phyloP scores from a whole-genome alignment of 345 rosid genomes.

The Populus simonii region DNA sequence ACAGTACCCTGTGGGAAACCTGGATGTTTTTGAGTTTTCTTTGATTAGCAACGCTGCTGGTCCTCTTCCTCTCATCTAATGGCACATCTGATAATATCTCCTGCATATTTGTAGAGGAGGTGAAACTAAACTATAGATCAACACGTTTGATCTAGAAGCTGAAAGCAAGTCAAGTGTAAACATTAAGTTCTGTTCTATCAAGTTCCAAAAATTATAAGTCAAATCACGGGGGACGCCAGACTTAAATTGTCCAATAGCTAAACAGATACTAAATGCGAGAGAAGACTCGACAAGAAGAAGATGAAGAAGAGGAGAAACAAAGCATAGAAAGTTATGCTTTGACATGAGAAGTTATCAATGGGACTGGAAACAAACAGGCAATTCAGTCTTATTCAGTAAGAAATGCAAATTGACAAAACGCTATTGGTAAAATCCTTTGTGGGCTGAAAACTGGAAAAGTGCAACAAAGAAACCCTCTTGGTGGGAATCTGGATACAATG shows the following conservation, averaged over 20 bases:
- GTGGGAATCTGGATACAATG: neutral
- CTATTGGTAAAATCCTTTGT: neutral
- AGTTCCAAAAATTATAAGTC: neutral
- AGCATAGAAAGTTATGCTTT: neutral
- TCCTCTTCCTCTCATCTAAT: slow-evolving; percentile 60
- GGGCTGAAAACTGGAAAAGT: neutral
- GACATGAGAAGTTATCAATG: neutral
- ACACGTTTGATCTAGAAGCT: slow-evolving; percentile 10
- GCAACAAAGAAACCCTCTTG: neutral
- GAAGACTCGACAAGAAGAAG: neutral
- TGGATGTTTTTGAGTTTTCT: slow-evolving; percentile 50
- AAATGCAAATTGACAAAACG: neutral
- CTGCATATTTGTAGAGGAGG: slow-evolving; percentile 35
- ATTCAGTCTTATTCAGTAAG: neutral
- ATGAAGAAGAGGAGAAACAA: neutral
- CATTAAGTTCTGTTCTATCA: neutral
- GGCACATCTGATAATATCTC: slow-evolving; percentile 91
- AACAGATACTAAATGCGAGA: neutral
- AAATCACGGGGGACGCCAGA: neutral
- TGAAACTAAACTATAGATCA: slow-evolving; percentile 3
- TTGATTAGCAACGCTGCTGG: slow-evolving; percentile 36
- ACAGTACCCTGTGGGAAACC: slow-evolving; percentile 67
- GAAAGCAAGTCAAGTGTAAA: neutral
- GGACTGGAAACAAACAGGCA: neutral
- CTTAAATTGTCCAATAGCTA: neutral